Evolutionary conservation across 2,329 filamentous ascomycete genomes (phyloP).

Genomic region (Malbranchea cinnamomea): DNA sequence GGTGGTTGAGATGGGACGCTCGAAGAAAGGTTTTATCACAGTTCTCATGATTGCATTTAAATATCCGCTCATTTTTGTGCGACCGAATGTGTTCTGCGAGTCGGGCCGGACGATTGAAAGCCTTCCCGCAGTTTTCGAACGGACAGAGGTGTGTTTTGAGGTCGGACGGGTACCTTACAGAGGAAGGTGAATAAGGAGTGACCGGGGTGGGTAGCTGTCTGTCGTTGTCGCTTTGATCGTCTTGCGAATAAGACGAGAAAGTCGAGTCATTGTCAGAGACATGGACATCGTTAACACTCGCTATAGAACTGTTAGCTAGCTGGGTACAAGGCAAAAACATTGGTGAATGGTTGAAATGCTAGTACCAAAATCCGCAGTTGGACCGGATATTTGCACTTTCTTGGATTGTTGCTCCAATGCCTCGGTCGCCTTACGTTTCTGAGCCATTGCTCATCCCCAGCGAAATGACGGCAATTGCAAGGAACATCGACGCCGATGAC

Average conservation of each 20-base stretch:
- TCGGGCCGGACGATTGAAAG: slow-evolving; percentile 74
- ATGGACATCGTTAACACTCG: slow-evolving; percentile 18
- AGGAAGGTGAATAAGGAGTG: slow-evolving; percentile 36
- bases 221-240: slow-evolving; percentile 17
- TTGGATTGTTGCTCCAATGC: slow-evolving; percentile 16
- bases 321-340: no score
- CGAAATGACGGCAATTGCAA: no score
- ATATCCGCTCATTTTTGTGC: slow-evolving; percentile 74
- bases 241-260: slow-evolving; percentile 17
- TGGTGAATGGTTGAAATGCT: no score
- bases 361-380: slow-evolving; percentile 17
- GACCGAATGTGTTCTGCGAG: slow-evolving; percentile 67
- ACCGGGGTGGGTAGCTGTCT: slow-evolving; percentile 31
- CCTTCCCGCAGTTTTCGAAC: slow-evolving; percentile 58
- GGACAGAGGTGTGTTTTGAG: slow-evolving; percentile 66
- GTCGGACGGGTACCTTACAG: slow-evolving; percentile 43
- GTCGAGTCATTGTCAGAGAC: slow-evolving; percentile 22
- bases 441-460: slow-evolving; percentile 15
- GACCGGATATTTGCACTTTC: slow-evolving; percentile 17
- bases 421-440: slow-evolving; percentile 21
- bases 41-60: slow-evolving; percentile 50
- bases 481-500: no score
- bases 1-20: slow-evolving; percentile 71
- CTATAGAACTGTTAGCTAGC: no score
- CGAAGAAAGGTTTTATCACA: slow-evolving; percentile 80